Base-by-base conservation (phyloP, 495 filamentous ascomycete species). In the Stereocaulon alpinum region DNA sequence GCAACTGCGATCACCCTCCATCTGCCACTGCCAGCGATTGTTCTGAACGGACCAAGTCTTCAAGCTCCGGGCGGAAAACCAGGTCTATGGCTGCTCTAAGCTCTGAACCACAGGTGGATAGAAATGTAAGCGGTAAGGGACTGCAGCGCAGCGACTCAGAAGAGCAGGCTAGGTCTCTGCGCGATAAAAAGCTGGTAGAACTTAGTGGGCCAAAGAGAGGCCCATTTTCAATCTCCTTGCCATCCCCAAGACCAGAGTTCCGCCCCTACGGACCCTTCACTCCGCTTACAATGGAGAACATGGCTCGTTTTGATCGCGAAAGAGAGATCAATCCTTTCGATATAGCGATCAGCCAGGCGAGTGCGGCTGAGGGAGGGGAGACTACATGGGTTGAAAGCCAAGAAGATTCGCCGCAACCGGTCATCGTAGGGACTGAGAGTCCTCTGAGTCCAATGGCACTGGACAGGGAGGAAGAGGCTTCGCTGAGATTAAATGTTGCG, bases 131-230 rank as follows among this genome's bases (percentile, higher is more conserved):
- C 15, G 66, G 69, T 14, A 66, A 68, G 10, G 67, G 51, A 6
- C 42, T 70, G 10, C 58, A 69, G 27, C 64, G 70, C 10, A 68
- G 70, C 41, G 61, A 71, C 17, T 69, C 74, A 0, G 76, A 75
- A 55, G 78, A 80, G 57, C 75, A 74, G 61, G 77, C 77, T 1
- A 71, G 66, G 6, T 57, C 65, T 24, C 65, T 78, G 2, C 69
- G 76, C 9, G 73, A 80, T 55, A 73, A 77, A 59, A 77, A 73
- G 50, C 58, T 80, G 6, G 58, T 80, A 22, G 73, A 70, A 4
- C 68, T 70, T 24, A 70, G 66, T 32, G 69, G 68, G n/a, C 12
- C 47, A 0, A 15, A 54, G 22, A 43, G 55, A 0, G 24, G 41
- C 17, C 54, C 41, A 14, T 29, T 43, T 14, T 41, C n/a, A 29